Percentiles rank a stretch among this genome's conserved stretches.
phyloP scores from a whole-genome alignment of 164 flowering plant genomes.

The Berberis thunbergii region DNA sequence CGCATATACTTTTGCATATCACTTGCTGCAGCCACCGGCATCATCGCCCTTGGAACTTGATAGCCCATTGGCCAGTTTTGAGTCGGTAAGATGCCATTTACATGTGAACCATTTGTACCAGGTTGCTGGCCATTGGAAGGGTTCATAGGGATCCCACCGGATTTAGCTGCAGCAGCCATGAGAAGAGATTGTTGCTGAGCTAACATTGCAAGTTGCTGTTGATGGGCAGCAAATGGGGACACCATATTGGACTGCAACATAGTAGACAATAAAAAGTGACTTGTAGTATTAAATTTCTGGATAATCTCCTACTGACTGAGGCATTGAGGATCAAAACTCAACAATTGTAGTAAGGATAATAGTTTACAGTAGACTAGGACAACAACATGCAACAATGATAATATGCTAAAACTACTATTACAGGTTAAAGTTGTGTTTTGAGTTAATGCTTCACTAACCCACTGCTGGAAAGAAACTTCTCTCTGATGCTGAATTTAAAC shows the following conservation, averaged over 20 bases:
- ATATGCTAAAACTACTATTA: no score
- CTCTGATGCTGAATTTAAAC: no score
- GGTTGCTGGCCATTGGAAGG: conserved; percentile 27
- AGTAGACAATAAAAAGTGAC: neutral
- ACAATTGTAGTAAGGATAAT: no score
- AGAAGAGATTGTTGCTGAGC: conserved; percentile 87
- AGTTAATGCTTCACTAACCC: no score
- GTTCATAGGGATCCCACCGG: conserved; percentile 24
- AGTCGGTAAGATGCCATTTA: conserved; percentile 18
- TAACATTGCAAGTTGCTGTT: conserved; percentile 80
- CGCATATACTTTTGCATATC: conserved; percentile 33
- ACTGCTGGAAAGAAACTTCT: no score
- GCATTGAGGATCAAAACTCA: no score
- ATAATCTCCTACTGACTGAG: no score
- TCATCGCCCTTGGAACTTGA: conserved; percentile 54
- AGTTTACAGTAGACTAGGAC: no score
- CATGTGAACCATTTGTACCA: conserved; percentile 27
- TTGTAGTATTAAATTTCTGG: neutral
- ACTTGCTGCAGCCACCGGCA: conserved; percentile 33
- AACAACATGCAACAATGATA: no score
- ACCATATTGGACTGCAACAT: conserved; percentile 69
- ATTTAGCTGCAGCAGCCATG: conserved; percentile 78
- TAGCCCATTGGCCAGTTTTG: conserved; percentile 61
- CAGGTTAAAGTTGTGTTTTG: no score
- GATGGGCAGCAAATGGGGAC: conserved; percentile 79